Evolutionary conservation across 2,329 filamentous ascomycete genomes (phyloP).

Genomic region (Colletotrichum shisoi): DNA sequence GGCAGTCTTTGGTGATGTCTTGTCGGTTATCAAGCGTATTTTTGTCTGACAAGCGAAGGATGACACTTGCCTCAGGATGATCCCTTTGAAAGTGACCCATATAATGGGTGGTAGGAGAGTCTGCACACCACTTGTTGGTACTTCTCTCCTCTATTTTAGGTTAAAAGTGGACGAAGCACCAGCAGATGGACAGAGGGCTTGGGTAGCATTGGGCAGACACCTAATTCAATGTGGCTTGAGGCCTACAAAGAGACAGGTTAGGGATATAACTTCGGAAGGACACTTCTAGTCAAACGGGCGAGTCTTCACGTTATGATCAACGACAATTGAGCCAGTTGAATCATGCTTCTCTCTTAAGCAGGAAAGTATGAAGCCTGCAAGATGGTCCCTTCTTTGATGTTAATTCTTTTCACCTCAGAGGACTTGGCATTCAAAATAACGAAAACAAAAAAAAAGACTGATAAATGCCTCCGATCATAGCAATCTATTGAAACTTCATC

Average conservation of each 20-base stretch:
- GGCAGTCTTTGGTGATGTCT: background rate
- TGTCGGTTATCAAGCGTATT: background rate
- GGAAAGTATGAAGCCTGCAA: background rate
- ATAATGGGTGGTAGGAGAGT: background rate
- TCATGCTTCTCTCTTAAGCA: background rate
- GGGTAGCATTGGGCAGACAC: background rate
- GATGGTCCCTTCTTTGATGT: background rate
- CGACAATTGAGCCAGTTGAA: slow-evolving; percentile 1
- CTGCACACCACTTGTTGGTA: background rate
- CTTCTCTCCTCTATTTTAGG: background rate
- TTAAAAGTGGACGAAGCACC: background rate
- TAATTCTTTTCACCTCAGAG: background rate
- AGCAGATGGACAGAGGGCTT: background rate
- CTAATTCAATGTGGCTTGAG: background rate
- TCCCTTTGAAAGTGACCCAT: background rate
- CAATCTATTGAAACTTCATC: background rate
- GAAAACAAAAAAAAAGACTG: no score
- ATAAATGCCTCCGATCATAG: background rate
- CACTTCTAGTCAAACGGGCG: slow-evolving; percentile 5
- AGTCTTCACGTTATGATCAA: background rate
- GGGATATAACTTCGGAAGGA: background rate
- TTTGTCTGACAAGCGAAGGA: background rate
- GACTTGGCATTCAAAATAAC: no score
- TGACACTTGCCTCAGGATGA: background rate
- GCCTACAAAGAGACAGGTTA: background rate